A percentile compares a stretch with the other conserved stretches of the same genome.
These are phyloP conservation scores for Chytriomyces sp. DNA, from an alignment of 192 early-diverging fungal species.

Conservation along the genomic window DNA sequence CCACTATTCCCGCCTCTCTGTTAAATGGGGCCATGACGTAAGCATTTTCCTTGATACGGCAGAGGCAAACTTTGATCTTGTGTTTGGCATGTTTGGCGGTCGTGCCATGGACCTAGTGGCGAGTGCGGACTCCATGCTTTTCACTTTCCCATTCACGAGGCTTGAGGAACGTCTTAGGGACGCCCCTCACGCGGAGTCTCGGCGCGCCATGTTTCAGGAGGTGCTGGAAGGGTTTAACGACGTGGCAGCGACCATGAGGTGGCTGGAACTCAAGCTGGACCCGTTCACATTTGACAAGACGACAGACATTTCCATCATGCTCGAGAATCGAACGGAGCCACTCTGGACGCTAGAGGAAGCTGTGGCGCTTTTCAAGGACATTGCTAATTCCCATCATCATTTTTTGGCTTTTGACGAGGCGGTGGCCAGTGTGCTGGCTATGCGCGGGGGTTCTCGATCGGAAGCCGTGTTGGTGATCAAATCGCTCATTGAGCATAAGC, in stretches of 20 bases:
- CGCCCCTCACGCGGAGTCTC: background rate
- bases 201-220: background rate
- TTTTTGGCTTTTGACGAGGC: background rate
- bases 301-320: background rate
- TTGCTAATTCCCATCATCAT: background rate
- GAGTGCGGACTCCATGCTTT: background rate
- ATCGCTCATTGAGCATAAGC: slow-evolving; percentile 2
- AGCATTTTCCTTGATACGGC: background rate
- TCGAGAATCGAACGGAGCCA: background rate
- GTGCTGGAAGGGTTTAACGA: background rate
- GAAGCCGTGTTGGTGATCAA: background rate
- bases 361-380: background rate
- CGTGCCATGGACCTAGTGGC: slow-evolving; percentile 17
- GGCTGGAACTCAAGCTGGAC: slow-evolving; percentile 4
- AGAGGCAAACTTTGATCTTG: background rate
- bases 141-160: background rate
- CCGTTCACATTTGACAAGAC: background rate
- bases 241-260: slow-evolving; percentile 1
- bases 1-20: background rate
- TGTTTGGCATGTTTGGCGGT: slow-evolving; percentile 9
- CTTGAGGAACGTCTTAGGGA: background rate
- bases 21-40: background rate
- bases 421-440: background rate
- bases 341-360: slow-evolving; percentile 5
- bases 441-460: background rate